A percentile compares a stretch with the other conserved stretches of the same genome.
Conservation (phyloP, 768 basidiomycete genomes). For the Agrocybe chaxingu region DNA sequence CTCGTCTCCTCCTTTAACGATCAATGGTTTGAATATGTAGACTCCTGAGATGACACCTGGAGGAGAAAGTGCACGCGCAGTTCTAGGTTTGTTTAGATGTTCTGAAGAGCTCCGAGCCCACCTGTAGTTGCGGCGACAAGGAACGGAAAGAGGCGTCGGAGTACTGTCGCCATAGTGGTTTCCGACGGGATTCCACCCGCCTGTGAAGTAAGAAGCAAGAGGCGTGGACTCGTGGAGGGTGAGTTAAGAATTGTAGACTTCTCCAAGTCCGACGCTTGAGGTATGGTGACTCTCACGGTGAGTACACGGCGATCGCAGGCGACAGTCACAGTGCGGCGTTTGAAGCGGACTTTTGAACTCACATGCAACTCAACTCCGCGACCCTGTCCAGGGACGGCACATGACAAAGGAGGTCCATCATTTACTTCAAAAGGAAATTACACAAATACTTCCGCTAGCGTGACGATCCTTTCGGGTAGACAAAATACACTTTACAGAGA, state of each 20-base stretch:
- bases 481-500: constrained; percentile 2
- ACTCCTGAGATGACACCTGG: constrained; percentile 60
- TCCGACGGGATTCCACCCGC: too few species aligned
- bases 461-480: neutral
- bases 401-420: constrained; percentile 15
- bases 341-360: constrained; percentile 10
- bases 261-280: neutral
- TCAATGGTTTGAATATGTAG: constrained; percentile 62
- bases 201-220: neutral
- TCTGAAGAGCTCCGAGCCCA: constrained; percentile 20
- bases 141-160: constrained; percentile 45
- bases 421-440: constrained; percentile 19
- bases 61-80: neutral
- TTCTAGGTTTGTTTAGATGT: neutral
- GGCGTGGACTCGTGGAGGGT: neutral
- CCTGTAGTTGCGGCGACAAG: constrained; percentile 58
- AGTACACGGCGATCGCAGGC: neutral
- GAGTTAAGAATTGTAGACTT: neutral
- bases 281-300: neutral
- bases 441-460: neutral
- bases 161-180: constrained; percentile 20
- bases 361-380: constrained; percentile 4
- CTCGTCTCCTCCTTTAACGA: constrained; percentile 21
- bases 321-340: neutral
- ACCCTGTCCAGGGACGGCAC: neutral